Base-by-base conservation (phyloP, 129 eudicot genomes). In the Helichrysum umbraculigerum region DNA sequence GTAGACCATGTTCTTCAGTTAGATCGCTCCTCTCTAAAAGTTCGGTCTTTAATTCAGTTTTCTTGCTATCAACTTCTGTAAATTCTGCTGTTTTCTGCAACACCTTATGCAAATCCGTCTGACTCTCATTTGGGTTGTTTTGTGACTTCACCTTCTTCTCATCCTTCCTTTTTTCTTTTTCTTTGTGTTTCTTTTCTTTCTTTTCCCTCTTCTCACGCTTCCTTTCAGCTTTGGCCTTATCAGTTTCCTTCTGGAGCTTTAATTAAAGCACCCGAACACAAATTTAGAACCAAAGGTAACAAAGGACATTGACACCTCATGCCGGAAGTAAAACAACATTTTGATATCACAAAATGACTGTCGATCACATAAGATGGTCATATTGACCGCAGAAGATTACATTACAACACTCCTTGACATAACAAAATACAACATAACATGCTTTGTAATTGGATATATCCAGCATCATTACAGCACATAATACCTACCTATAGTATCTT, bases 191-290 rank as follows among this genome's bases (percentile, higher is more conserved):
- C 17, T 21, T 72, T 30, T 57, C 79, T 19, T 32, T 72, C 62
- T 71, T 82, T 9, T 77, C 79, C 17, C 37, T 76, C 71, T 82
- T 82, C 33, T 77, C 79, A 29, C 76, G 76, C 76, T 73, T 83
- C 54, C 79, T 81, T 42, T 75, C 82, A 4, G 83, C 39, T 25
- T 67, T 72, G 51, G 77, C 67, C 70, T 78, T 84, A 35, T 54
- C 72, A 16, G 42, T 76, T 63, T 66, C 83, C 79, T 83, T 85
- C 83, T 86, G 90, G 90, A 81, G 89, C 92, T 87, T 77, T 82
- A 87, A 75, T 77, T 82, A 81, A 78, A 85, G 89, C 89, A 82
- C 85, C 92, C 75, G 81, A 59, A 30, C 74, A 71, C 39, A 66
- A 71, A 72, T 85, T 85, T 82, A 85, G 89, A 79, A 72, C 79